Percentiles rank a stretch among this genome's conserved stretches.
These are phyloP conservation scores for Lolium perenne DNA, from an alignment of 176 grass and related monocot genomes.

Conservation along the genomic window DNA sequence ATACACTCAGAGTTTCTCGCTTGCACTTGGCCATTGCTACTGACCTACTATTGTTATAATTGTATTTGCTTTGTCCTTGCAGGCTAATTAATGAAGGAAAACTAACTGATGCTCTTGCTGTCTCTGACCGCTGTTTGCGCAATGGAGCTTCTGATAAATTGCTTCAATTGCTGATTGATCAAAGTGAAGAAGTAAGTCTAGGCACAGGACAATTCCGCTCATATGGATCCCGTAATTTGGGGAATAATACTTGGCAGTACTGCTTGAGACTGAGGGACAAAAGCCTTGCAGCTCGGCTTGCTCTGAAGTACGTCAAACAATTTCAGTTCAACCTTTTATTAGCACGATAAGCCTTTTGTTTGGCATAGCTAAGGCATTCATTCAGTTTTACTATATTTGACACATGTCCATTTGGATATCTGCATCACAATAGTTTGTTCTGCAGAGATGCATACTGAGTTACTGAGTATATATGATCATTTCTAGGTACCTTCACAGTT, in stretches of 20 bases:
- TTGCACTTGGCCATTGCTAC: neutral
- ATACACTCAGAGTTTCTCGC: conserved; percentile 22
- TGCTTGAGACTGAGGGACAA: conserved; percentile 94
- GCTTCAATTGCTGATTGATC: conserved; percentile 83
- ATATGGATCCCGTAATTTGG: conserved; percentile 55
- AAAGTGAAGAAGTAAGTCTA: conserved; percentile 59
- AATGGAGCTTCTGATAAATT: conserved; percentile 90
- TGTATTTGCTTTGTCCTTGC: conserved; percentile 49
- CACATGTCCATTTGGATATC: conserved; percentile 31
- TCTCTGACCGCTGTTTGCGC: conserved; percentile 91
- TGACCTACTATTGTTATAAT: conserved; percentile 23
- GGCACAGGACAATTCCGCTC: conserved; percentile 39
- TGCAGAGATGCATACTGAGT: conserved; percentile 29
- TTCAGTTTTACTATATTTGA: conserved; percentile 38
- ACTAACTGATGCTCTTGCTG: conserved; percentile 92
- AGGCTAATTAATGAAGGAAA: conserved; percentile 97
- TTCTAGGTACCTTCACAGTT: conserved; percentile 74
- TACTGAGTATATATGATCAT: conserved; percentile 39
- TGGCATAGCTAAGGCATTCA: conserved; percentile 18
- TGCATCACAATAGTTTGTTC: neutral
- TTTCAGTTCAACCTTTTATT: conserved; percentile 40
- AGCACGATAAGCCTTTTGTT: conserved; percentile 29
- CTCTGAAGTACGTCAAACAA: conserved; percentile 69
- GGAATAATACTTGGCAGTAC: conserved; percentile 81
- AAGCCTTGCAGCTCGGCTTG: conserved; percentile 77